A percentile compares a stretch with the other conserved stretches of the same genome.
Conservation (phyloP, 2,329 filamentous ascomycete species). For the Colletotrichum shisoi region DNA sequence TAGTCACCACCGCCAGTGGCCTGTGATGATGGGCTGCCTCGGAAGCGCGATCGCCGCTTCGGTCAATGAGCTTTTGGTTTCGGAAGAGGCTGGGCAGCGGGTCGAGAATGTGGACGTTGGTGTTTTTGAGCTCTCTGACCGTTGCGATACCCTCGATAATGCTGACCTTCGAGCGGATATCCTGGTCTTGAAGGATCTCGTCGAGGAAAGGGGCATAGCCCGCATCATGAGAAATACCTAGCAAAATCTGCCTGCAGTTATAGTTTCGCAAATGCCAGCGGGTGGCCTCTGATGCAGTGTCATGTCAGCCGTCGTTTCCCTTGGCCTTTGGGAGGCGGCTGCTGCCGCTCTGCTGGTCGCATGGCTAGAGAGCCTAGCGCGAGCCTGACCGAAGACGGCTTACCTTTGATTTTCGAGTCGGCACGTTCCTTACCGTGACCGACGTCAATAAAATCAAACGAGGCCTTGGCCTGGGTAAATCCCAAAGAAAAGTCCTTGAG, state of each 20-base stretch:
- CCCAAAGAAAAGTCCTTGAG: conserved; percentile 66
- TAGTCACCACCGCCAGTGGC: conserved; percentile 37
- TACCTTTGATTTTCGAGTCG: conserved; percentile 69
- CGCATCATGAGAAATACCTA: conserved; percentile 69
- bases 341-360: conserved; percentile 1
- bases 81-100: conserved; percentile 62
- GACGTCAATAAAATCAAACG: conserved; percentile 71
- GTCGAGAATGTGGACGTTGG: conserved; percentile 57
- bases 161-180: conserved; percentile 55
- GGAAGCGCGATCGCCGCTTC: conserved; percentile 41
- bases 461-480: conserved; percentile 66
- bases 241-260: conserved; percentile 68
- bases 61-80: conserved; percentile 59
- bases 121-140: conserved; percentile 58
- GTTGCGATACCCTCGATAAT: conserved; percentile 64
- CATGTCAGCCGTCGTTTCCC: conserved; percentile 8
- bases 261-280: conserved; percentile 66
- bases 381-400: background rate
- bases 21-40: conserved; percentile 25
- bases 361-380: background rate
- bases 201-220: conserved; percentile 68
- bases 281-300: conserved; percentile 53
- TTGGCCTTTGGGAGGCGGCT: background rate
- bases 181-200: conserved; percentile 59
- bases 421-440: conserved; percentile 66